Evolutionary conservation across 805 yeast genomes (phyloP).

Genomic region (Kodamaea hsintzibuensis): DNA sequence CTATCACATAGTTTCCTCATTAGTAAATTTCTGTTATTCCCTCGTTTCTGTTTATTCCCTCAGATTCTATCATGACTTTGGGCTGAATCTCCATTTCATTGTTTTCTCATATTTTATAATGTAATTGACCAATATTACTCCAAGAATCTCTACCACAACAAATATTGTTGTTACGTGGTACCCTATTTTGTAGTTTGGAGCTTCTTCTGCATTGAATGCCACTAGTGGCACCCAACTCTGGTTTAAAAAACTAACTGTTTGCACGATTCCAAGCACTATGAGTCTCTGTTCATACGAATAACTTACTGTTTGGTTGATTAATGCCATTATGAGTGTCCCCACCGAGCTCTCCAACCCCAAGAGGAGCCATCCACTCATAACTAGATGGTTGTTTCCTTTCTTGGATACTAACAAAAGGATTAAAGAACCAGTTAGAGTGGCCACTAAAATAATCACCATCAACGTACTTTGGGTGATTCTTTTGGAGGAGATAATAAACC

Average conservation of each 20-base stretch:
- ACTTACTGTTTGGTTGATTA: conserved; percentile 8
- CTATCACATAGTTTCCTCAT: too few relatives aligned
- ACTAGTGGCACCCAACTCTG: conserved; percentile 11
- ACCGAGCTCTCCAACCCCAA: conserved; percentile 5
- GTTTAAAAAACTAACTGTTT: conserved; percentile 8
- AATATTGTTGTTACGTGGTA: conserved; percentile 4
- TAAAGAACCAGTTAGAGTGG: conserved; percentile 3
- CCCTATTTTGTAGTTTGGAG: conserved; percentile 9
- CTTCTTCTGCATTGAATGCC: conserved; percentile 5
- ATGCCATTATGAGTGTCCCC: conserved; percentile 9
- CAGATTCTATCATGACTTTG: not conserved
- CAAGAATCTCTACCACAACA: conserved; percentile 3
- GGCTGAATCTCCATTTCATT: conserved; percentile 2
- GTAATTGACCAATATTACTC: conserved; percentile 1
- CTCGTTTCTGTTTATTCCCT: not conserved
- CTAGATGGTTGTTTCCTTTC: conserved; percentile 2
- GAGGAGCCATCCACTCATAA: conserved; percentile 8
- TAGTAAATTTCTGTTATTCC: not conserved
- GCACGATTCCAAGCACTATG: conserved; percentile 8
- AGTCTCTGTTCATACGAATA: conserved; percentile 10
- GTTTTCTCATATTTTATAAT: conserved; percentile 1
- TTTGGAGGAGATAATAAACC: conserved; percentile 1
- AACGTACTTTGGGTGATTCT: not conserved
- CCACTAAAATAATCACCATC: not conserved
- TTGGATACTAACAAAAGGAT: not conserved